Percentiles rank a stretch among this genome's conserved stretches.
Evolutionary conservation across 2,329 filamentous ascomycete genomes (phyloP).

Genomic region (Paraphoma chrysanthemicola): DNA sequence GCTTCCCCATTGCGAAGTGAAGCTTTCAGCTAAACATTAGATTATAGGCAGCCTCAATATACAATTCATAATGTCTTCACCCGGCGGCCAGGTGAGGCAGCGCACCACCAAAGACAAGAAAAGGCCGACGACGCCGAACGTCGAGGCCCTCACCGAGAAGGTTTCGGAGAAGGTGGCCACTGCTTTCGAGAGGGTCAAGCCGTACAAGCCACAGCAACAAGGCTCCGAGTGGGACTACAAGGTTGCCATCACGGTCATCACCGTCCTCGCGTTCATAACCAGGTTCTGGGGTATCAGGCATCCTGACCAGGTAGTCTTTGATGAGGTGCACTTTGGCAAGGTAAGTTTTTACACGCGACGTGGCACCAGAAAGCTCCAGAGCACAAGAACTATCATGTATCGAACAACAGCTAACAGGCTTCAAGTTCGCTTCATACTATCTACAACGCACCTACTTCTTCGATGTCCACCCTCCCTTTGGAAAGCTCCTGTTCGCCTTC

Average conservation of each 20-base stretch:
- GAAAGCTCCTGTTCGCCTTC: constrained; percentile 95
- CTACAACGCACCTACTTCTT: constrained; percentile 99
- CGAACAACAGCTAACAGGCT: constrained; percentile 22
- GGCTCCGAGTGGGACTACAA: constrained; percentile 83
- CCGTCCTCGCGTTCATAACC: constrained; percentile 83
- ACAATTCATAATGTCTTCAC: constrained; percentile 46
- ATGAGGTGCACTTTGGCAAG: constrained; percentile 99
- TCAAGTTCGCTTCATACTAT: constrained; percentile 71
- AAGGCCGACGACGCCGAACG: constrained; percentile 45
- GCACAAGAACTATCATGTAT: too few species aligned
- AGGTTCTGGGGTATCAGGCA: constrained; percentile 96
- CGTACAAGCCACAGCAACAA: constrained; percentile 41
- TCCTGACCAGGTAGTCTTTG: constrained; percentile 96
- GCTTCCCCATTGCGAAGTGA: constrained; percentile 2
- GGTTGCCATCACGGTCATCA: constrained; percentile 78
- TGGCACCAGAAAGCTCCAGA: too few species aligned
- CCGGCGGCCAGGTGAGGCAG: constrained; percentile 46
- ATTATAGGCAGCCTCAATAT: constrained; percentile 34
- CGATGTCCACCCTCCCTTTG: constrained; percentile 97
- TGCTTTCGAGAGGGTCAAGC: constrained; percentile 41
- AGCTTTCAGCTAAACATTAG: constrained; percentile 18
- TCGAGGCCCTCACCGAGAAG: constrained; percentile 28
- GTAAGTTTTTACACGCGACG: constrained; percentile 57
- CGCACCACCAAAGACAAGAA: constrained; percentile 49
- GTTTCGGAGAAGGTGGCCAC: constrained; percentile 35